Conservation (phyloP, 257 asterid species). For the Petunia secreta region DNA sequence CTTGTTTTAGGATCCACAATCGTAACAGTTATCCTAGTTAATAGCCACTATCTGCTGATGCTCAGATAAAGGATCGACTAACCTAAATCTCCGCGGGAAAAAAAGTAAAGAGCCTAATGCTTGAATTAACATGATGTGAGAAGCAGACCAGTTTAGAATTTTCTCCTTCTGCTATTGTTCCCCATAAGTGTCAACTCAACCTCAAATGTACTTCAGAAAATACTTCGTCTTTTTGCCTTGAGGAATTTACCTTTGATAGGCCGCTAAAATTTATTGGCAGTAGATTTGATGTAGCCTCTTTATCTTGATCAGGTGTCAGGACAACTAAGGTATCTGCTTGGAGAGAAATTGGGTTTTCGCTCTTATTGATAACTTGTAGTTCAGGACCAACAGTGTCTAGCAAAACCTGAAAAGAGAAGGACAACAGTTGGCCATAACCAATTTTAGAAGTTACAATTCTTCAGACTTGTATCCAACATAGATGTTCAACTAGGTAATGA, state of each 20-base stretch:
- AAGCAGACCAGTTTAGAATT: slow-evolving; percentile 1
- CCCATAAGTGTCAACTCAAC: neutral
- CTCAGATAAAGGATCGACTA: neutral
- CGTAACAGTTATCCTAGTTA: neutral
- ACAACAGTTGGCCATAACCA: neutral
- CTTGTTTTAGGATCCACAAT: slow-evolving; percentile 15
- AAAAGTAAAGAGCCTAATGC: neutral
- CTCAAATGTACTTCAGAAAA: neutral
- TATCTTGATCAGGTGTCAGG: slow-evolving; percentile 85
- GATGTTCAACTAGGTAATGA: neutral
- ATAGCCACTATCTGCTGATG: neutral
- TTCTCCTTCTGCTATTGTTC: neutral
- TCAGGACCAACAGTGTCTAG: slow-evolving; percentile 94
- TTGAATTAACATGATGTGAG: slow-evolving; percentile 16
- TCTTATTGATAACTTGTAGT: slow-evolving; percentile 81
- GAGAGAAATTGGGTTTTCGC: slow-evolving; percentile 72
- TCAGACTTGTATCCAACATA: neutral
- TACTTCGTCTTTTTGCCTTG: neutral
- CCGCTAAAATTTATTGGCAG: slow-evolving; percentile 90
- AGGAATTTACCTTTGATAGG: slow-evolving; percentile 60
- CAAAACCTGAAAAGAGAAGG: slow-evolving; percentile 69
- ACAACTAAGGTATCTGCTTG: slow-evolving; percentile 73
- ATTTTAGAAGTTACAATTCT: neutral
- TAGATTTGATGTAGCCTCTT: slow-evolving; percentile 75
- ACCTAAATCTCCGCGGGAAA: neutral